These are phyloP conservation scores for Ophioceras dolichostomum DNA, from an alignment of 2,329 filamentous ascomycete genomes.

Conservation along the genomic window DNA sequence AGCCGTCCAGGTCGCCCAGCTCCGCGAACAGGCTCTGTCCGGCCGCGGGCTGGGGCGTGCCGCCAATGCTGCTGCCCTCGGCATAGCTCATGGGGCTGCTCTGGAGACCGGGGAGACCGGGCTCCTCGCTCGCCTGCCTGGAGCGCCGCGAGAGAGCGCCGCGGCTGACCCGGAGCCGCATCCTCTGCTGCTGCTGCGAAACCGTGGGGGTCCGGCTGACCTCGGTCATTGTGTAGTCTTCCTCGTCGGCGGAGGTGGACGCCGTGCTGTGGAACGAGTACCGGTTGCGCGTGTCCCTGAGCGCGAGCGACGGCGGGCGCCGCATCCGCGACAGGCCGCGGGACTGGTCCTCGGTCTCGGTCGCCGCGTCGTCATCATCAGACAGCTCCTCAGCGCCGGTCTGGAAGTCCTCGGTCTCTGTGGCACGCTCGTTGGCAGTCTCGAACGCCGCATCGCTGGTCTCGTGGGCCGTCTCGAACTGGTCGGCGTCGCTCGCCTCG, in stretches of 20 bases:
- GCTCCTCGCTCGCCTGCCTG: conserved; percentile 48
- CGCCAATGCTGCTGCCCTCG: conserved; percentile 29
- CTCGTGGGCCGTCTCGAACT: conserved; percentile 76
- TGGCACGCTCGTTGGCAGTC: conserved; percentile 68
- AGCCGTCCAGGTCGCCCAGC: conserved; percentile 66
- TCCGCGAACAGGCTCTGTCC: conserved; percentile 84
- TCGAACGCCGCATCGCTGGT: conserved; percentile 53
- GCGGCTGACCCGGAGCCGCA: conserved; percentile 60
- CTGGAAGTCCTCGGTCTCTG: conserved; percentile 90
- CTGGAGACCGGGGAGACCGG: conserved; percentile 30
- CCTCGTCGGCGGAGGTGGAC: conserved; percentile 73
- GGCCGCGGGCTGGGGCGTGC: conserved; percentile 36
- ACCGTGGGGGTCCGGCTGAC: conserved; percentile 51
- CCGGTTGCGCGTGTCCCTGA: conserved; percentile 40
- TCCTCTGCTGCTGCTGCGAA: conserved; percentile 50
- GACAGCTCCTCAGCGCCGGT: conserved; percentile 73
- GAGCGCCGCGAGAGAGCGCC: conserved; percentile 44
- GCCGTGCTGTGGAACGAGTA: conserved; percentile 76
- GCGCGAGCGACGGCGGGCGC: conserved; percentile 26
- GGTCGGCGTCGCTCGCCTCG: conserved; percentile 54
- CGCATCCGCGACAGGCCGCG: conserved; percentile 29
- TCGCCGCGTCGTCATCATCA: conserved; percentile 70
- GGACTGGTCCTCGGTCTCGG: conserved; percentile 42
- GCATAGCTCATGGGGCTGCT: conserved; percentile 46
- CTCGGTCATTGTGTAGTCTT: conserved; percentile 40